Base-by-base conservation (phyloP, 2,329 filamentous ascomycete genomes). In the Penicillium capsulatum region DNA sequence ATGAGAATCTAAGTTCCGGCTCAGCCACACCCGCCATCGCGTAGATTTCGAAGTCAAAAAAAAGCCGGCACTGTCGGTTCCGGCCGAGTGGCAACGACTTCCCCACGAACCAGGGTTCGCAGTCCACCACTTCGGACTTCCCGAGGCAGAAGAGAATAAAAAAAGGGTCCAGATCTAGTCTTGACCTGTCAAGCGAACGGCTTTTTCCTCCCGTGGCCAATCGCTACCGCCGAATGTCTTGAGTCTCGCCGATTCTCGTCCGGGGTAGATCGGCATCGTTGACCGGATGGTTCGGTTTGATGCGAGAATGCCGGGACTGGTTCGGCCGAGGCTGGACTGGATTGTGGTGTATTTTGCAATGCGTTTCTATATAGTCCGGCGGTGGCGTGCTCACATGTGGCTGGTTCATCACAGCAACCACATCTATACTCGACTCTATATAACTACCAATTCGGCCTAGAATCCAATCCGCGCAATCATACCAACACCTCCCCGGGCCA, bases 41-140 rank as follows among this genome's bases (percentile, higher is more conserved):
- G n/a, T n/a, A n/a, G n/a, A n/a, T n/a, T n/a, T n/a, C 19, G 5
- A 22, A 22, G 5, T 9, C 19, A n/a, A 11, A 39, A 17, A 19
- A 43, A 31, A 14, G 5, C n/a, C n/a, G 8, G 35, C 16, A 24
- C 27, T 22, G 24, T 36, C 34, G 34, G 34, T 14, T 27, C 40
- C 45, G 44, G 19, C 44, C 40, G 40, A 38, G 38, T 41, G 38
- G 41, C 41, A 17, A 32, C 36, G 27, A 33, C 11, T 27, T 19
- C 30, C 16, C 20, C 8, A 8, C 17, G 36, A 43, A 31, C 45
- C 45, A 37, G 7, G 38, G 44, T 44, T 44, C 28, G 24, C 13
- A 31, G 11, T 31, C 16, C 20, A 7, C 17, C 28, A 15, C 4
- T 11, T 26, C 27, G 4, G n/a, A 24, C 6, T 3, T 8, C 28